Percentiles rank a stretch among this genome's conserved stretches.
Conservation (phyloP, 371 early-diverging fungal genomes). For the Rhizopus delemar region DNA sequence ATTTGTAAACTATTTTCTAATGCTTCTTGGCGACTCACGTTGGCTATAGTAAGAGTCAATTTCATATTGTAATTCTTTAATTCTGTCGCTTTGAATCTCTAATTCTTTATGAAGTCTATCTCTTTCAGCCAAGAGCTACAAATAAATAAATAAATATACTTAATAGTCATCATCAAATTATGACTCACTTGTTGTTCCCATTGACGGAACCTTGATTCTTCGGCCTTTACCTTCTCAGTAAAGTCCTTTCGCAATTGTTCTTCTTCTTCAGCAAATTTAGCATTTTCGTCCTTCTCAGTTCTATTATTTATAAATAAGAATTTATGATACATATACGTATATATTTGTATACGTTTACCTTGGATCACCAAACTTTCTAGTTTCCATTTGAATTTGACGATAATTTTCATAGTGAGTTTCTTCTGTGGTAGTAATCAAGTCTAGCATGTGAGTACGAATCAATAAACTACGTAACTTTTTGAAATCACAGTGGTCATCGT, state of each 20-base stretch:
- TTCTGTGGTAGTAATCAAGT: constrained; percentile 83
- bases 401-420: constrained; percentile 88
- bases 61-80: constrained; percentile 82
- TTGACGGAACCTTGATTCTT: constrained; percentile 91
- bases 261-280: constrained; percentile 94
- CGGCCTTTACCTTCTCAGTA: constrained; percentile 90
- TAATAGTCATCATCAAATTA: too few species aligned
- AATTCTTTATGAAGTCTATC: constrained; percentile 91
- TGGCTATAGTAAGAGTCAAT: constrained; percentile 58
- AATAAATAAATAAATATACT: constrained; percentile 17
- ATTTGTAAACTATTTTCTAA: constrained; percentile 29
- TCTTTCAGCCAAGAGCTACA: constrained; percentile 84
- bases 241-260: constrained; percentile 89
- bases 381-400: constrained; percentile 77
- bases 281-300: constrained; percentile 60
- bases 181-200: constrained; percentile 84
- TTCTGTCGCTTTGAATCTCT: constrained; percentile 80
- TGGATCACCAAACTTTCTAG: constrained; percentile 75
- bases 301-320: background rate
- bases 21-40: constrained; percentile 31
- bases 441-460: constrained; percentile 91
- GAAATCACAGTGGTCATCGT: constrained; percentile 88
- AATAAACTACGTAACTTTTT: constrained; percentile 88
- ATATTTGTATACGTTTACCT: constrained; percentile 40
- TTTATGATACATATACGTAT: too few species aligned